Percentiles rank a stretch among this genome's conserved stretches.
These are phyloP conservation scores for Chaetoceros tenuissimus DNA, from an alignment of 108 stramenopile species.

Conservation along the genomic window DNA sequence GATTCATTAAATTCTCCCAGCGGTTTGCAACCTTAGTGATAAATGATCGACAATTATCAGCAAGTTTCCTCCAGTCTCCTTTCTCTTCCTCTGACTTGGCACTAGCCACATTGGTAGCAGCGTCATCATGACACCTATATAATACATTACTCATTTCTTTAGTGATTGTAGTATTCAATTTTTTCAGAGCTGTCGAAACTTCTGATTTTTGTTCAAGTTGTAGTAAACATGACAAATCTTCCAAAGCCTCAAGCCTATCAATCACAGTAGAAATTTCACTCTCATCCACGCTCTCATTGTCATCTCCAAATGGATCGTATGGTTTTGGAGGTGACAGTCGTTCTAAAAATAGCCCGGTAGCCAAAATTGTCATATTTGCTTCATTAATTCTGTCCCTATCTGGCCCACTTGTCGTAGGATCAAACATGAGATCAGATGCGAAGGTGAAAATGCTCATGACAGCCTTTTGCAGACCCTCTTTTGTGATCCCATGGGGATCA, in stretches of 20 bases:
- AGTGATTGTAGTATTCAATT: not conserved
- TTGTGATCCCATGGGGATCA: conserved; percentile 71
- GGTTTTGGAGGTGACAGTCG: conserved; percentile 41
- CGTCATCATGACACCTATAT: not conserved
- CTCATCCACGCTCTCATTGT: conserved; percentile 25
- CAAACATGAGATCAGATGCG: conserved; percentile 24
- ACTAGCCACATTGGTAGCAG: not conserved
- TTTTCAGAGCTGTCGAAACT: not conserved
- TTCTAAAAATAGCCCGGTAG: conserved; percentile 59
- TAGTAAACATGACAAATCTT: conserved; percentile 46
- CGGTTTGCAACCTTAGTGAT: conserved; percentile 40
- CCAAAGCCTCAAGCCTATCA: conserved; percentile 57
- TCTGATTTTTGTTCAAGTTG: not conserved
- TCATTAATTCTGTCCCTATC: conserved; percentile 8
- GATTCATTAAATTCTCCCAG: conserved; percentile 22
- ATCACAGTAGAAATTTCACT: conserved; percentile 30
- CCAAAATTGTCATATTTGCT: conserved; percentile 47
- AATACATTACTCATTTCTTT: not conserved
- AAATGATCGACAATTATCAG: conserved; percentile 48
- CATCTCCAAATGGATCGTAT: conserved; percentile 6
- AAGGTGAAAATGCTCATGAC: conserved; percentile 54
- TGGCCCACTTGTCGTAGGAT: not conserved
- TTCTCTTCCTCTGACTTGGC: conserved; percentile 4
- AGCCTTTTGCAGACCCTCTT: conserved; percentile 46
- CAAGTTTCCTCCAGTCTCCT: conserved; percentile 31